phyloP scores from a whole-genome alignment of 495 filamentous ascomycete genomes.

The Penicillium arizonense region DNA sequence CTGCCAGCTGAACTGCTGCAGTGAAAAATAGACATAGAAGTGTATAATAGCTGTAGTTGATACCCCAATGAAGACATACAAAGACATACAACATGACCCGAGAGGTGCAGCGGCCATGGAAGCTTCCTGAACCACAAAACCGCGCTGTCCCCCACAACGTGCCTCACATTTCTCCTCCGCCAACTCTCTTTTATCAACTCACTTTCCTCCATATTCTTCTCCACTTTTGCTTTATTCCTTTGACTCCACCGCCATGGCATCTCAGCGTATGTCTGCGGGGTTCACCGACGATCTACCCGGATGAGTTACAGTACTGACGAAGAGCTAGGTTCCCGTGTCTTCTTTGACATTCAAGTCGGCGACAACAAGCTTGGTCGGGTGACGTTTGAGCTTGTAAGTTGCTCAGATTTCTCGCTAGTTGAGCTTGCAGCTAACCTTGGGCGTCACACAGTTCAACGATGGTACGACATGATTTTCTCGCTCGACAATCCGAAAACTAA shows the following conservation, averaged over 20 bases:
- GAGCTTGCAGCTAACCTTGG: slow-evolving; percentile 18
- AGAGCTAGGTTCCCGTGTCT: slow-evolving; percentile 62
- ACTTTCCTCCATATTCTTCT: slow-evolving; percentile 8
- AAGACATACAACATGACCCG: background rate
- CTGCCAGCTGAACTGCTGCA: slow-evolving; percentile 41
- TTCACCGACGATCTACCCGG: slow-evolving; percentile 21
- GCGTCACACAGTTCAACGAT: slow-evolving; percentile 65
- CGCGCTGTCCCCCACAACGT: slow-evolving; percentile 8
- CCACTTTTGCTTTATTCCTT: slow-evolving; percentile 1
- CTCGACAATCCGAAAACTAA: slow-evolving; percentile 9
- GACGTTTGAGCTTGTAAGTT: slow-evolving; percentile 73
- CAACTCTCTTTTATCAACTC: slow-evolving; percentile 1
- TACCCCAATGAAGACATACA: slow-evolving; percentile 15
- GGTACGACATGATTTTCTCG: slow-evolving; percentile 37
- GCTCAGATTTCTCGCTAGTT: background rate
- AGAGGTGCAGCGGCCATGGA: slow-evolving; percentile 30
- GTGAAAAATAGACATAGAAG: slow-evolving; percentile 17
- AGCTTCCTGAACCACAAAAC: slow-evolving; percentile 41
- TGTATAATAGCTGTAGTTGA: slow-evolving; percentile 11
- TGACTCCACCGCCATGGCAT: slow-evolving; percentile 31
- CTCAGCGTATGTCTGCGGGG: slow-evolving; percentile 39
- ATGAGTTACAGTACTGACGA: slow-evolving; percentile 12
- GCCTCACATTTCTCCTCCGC: slow-evolving; percentile 6
- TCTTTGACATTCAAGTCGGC: slow-evolving; percentile 85
- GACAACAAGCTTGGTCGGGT: slow-evolving; percentile 68